Conservation (phyloP, 1,284 basidiomycete genomes). For the Rhizoctonia solani region DNA sequence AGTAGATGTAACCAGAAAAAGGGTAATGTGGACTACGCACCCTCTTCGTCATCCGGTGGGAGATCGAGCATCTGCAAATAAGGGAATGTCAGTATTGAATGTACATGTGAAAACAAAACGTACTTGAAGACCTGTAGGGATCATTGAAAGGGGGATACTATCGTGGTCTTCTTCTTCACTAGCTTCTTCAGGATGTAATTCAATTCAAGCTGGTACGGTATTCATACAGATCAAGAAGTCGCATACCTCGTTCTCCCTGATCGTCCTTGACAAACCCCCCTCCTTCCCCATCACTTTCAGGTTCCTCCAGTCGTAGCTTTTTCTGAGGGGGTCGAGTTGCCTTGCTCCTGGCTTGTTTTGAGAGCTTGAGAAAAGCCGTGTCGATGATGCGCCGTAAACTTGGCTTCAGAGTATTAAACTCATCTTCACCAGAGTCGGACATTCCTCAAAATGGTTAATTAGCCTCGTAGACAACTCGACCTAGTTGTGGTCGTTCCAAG, state of each 20-base stretch:
- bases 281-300: neutral
- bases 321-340: neutral
- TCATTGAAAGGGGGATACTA: slow-evolving; percentile 5
- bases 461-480: neutral
- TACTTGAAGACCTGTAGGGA: slow-evolving; percentile 30
- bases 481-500: neutral
- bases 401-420: slow-evolving; percentile 4
- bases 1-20: neutral
- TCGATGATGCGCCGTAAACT: slow-evolving; percentile 22
- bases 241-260: neutral
- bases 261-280: slow-evolving; percentile 4
- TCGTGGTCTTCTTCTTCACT: neutral
- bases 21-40: neutral
- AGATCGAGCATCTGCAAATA: slow-evolving; percentile 22
- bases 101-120: neutral
- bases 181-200: neutral
- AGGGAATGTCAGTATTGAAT: neutral
- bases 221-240: neutral
- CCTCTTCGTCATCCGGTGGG: slow-evolving; percentile 21
- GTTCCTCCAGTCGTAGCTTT: neutral
- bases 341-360: neutral
- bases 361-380: slow-evolving; percentile 13
- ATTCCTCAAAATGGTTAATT: slow-evolving; percentile 1
- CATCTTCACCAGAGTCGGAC: slow-evolving; percentile 23
- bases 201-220: neutral